Evolutionary conservation across 2,329 filamentous ascomycete genomes (phyloP).

Genomic region (Colletotrichum higginsianum): DNA sequence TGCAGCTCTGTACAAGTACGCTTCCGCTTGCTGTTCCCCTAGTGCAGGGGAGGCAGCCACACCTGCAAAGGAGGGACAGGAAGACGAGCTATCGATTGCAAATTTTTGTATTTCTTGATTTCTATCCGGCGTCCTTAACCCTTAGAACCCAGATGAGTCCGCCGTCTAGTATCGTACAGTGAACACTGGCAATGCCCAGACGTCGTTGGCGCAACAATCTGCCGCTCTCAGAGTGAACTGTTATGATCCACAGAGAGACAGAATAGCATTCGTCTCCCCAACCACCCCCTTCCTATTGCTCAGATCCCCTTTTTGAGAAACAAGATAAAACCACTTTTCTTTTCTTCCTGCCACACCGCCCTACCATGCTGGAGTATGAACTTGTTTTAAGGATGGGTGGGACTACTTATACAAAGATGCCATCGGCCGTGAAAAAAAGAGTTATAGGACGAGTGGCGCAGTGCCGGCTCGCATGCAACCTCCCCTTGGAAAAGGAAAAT

Average conservation of each 20-base stretch:
- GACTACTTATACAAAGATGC: conserved; percentile 38
- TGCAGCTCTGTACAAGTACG: not conserved
- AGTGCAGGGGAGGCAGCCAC: not conserved
- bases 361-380: conserved; percentile 37
- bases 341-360: conserved; percentile 25
- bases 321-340: conserved; percentile 11
- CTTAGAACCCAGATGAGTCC: conserved; percentile 13
- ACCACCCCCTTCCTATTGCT: not conserved
- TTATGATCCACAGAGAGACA: too few species aligned
- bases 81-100: not conserved
- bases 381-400: conserved; percentile 28
- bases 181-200: conserved; percentile 6
- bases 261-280: too few species aligned
- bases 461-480: conserved; percentile 32
- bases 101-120: conserved; percentile 16
- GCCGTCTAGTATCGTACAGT: conserved; percentile 35
- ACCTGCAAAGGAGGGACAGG: too few species aligned
- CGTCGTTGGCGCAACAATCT: not conserved
- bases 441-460: conserved; percentile 26
- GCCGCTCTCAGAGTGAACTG: not conserved
- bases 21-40: not conserved
- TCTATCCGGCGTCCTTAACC: conserved; percentile 7
- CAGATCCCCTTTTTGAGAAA: not conserved
- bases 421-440: conserved; percentile 23
- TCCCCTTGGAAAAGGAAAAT: conserved; percentile 12